A percentile compares a stretch with the other conserved stretches of the same genome.
Conservation (phyloP, 2,329 filamentous ascomycete species). For the Penicillium brevicompactum region DNA sequence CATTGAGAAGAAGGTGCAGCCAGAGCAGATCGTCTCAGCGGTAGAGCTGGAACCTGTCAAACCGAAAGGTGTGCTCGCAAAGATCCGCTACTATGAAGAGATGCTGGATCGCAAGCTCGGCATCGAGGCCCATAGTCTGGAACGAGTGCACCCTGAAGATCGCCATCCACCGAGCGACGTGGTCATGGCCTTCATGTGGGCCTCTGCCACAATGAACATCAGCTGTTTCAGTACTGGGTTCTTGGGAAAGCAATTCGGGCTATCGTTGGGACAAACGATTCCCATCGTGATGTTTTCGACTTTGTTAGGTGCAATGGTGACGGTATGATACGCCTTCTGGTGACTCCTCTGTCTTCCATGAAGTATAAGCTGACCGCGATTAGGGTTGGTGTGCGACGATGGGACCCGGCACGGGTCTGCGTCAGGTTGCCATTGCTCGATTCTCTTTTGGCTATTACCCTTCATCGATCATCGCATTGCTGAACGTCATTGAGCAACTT, state of each 20-base stretch:
- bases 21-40: conserved; percentile 13
- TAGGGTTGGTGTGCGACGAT: conserved; percentile 54
- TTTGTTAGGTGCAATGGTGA: conserved; percentile 45
- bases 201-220: conserved; percentile 54
- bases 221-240: conserved; percentile 57
- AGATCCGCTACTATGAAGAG: conserved; percentile 45
- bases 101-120: conserved; percentile 51
- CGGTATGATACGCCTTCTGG: conserved; percentile 5
- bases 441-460: conserved; percentile 57
- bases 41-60: conserved; percentile 17
- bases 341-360: background rate
- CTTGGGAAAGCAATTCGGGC: conserved; percentile 52
- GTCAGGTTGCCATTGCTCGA: conserved; percentile 54
- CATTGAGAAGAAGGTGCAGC: conserved; percentile 16
- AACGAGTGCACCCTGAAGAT: conserved; percentile 45
- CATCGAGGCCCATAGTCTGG: conserved; percentile 52
- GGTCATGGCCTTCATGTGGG: conserved; percentile 57
- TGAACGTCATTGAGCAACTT: conserved; percentile 39
- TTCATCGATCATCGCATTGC: conserved; percentile 51
- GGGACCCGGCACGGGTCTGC: conserved; percentile 53
- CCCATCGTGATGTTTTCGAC: conserved; percentile 51
- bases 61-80: conserved; percentile 19
- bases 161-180: conserved; percentile 41
- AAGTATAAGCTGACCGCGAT: background rate
- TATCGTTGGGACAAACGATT: conserved; percentile 49